Evolutionary conservation across 192 early-diverging fungal genomes (phyloP).

Genomic region (Entomortierella chlamydospora): DNA sequence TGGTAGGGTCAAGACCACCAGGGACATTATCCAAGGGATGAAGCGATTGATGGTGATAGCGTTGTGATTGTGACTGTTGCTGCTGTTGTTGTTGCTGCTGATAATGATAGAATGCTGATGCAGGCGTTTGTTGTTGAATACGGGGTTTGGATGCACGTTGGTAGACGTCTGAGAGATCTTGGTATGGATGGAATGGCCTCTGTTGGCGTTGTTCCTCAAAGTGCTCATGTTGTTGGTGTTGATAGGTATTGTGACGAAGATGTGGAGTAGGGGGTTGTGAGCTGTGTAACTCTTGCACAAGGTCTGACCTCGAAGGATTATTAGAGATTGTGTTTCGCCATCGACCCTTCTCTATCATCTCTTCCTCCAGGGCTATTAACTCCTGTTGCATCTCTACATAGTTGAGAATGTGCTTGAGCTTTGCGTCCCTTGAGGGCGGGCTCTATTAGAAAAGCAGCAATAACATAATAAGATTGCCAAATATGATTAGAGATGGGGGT

Average conservation of each 20-base stretch:
- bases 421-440: constrained; percentile 40
- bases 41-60: not conserved
- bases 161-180: not conserved
- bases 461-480: no score
- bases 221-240: constrained; percentile 22
- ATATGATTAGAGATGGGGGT: no score
- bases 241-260: not conserved
- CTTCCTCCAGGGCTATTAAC: constrained; percentile 40
- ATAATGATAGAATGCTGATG: constrained; percentile 2
- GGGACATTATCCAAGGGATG: constrained; percentile 8
- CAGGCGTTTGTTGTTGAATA: not conserved
- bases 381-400: constrained; percentile 43
- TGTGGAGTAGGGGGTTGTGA: constrained; percentile 21
- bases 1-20: constrained; percentile 42
- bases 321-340: constrained; percentile 18
- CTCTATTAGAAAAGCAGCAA: constrained; percentile 25
- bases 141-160: constrained; percentile 1
- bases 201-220: not conserved
- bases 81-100: no score
- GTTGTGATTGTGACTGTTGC: no score
- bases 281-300: constrained; percentile 29
- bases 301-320: constrained; percentile 18
- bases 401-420: constrained; percentile 47
- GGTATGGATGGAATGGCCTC: not conserved
- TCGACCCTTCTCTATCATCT: constrained; percentile 12